Base-by-base conservation (phyloP, 106 monocot species). In the Iris macrosiphon region DNA sequence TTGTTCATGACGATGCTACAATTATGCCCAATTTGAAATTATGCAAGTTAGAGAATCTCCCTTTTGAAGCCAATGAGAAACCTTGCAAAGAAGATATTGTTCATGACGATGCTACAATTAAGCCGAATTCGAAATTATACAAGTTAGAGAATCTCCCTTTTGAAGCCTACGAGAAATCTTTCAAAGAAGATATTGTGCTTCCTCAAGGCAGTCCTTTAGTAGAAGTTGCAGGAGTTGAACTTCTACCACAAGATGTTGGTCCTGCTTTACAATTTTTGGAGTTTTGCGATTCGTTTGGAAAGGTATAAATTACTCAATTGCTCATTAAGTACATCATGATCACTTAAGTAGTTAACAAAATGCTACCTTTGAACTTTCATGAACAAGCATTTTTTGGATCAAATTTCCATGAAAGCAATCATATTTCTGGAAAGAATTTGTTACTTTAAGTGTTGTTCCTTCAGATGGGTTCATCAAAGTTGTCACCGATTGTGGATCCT, bases 211-310 rank as follows among this genome's bases (percentile, higher is more conserved):
- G 16, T 31, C 64, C 35, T 0, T 52, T 87, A 40, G 43, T 40
- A 12, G 45, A 49, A 24, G 55, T 81, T 45, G 73, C 63, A 4
- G 81, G 77, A 22, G 32, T 61, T 17, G 71, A 81, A 33, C 49
- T 77, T 23, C 50, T 40, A 2, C 26, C 30, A 42, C 53, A 87
- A 34, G 71, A 81, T 63, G 52, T 81, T 52, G 81, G 86, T 12
- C 21, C 42, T 23, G 77, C 73, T 6, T 46, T 87, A 40, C 86
- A 87, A 39, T 87, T 87, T 42, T 23, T 87, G 47, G 86, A 87
- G 37, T 87, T 81, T 27, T 87, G 81, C 52, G 64, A 53, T n/a
- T 45, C 76, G 21, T 87, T 87, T 44, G 61, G 73, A 29, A 59
- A 87, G 86, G 86, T 87, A 69, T 32, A 51, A 21, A 35, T 1